Evolutionary conservation across 257 asterid species (phyloP), one percentile per base, ranked within the genome.

Genomic region (Primulina huaijiensis): DNA sequence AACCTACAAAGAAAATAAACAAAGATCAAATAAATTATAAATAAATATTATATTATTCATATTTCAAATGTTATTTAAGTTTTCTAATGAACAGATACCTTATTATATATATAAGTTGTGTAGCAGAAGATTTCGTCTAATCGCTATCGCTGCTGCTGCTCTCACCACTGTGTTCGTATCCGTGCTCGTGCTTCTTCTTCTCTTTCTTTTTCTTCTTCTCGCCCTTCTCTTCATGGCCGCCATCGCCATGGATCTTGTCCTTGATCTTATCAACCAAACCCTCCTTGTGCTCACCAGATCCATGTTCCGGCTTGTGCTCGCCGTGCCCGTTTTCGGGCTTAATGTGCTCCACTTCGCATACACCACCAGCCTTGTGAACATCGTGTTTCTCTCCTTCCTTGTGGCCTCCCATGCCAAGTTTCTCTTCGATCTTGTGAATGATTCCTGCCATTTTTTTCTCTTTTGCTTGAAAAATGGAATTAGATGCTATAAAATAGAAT

Each of bases 381-480:
- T 50, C 57, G 0, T 70, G 74, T 25, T 70, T 70, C 31, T 80
- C 87, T 8, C 67, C 86, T 16, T 82, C 89, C 69, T 86, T 89
- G 70, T 76, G 62, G 59, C 89, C 96, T 60, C 93, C 91, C 81
- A 83, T 62, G 70, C 86, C 84, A 2, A 89, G 76, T 29, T 72
- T 85, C 85, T 86, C 90, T 67, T 79, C 89, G 60, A 89, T 85
- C 85, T 89, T 89, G 76, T 87, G 85, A 35, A 89, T 79, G 70
- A 89, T 82, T 67, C 96, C 91, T 46, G 96, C 82, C 96, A 89
- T 89, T 76, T 77, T 80, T 12, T 72, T 12, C 53, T 8, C 17
- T 11, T 29, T 34, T 7, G 4, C 21, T 23, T 3, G 6, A 31
- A 31, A 31, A 31, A 31, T 0, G 34, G 34, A 20, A 23, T 27